Conservation (phyloP, 805 yeast species). For the Lipomyces lipofer region DNA sequence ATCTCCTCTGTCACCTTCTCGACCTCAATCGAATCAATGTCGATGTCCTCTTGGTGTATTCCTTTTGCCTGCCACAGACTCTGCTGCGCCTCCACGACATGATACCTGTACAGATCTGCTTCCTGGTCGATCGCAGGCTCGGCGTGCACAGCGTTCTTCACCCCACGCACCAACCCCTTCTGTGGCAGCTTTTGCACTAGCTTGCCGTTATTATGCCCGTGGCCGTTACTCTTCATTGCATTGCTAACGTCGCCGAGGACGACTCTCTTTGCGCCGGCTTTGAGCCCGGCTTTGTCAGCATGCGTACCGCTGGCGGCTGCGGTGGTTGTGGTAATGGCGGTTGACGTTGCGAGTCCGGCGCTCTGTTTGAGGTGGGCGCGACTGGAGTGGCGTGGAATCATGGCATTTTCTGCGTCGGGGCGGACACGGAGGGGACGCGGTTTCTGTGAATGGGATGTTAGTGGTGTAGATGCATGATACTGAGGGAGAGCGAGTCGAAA, state of each 20-base stretch:
- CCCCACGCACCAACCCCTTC: background rate
- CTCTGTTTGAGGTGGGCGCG: too few species aligned
- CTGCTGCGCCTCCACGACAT: constrained; percentile 18
- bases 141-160: background rate
- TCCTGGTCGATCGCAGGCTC: too few species aligned
- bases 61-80: constrained; percentile 1
- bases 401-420: too few species aligned
- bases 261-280: constrained; percentile 30
- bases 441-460: too few species aligned
- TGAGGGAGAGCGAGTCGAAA: too few species aligned
- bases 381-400: too few species aligned
- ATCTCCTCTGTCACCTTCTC: constrained; percentile 10
- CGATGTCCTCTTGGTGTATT: constrained; percentile 6
- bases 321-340: too few species aligned
- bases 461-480: too few species aligned
- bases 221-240: constrained; percentile 7
- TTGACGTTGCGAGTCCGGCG: too few species aligned
- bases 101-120: constrained; percentile 19
- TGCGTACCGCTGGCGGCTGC: too few species aligned
- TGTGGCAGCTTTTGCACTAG: constrained; percentile 18
- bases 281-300: constrained; percentile 23
- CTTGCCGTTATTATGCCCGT: constrained; percentile 16
- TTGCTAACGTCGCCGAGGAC: constrained; percentile 31
- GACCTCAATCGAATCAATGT: background rate
- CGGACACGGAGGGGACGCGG: too few species aligned